Evolutionary conservation across 768 basidiomycete species (phyloP), one percentile per base, ranked within the genome.

Genomic region (Kwoniella sp.): DNA sequence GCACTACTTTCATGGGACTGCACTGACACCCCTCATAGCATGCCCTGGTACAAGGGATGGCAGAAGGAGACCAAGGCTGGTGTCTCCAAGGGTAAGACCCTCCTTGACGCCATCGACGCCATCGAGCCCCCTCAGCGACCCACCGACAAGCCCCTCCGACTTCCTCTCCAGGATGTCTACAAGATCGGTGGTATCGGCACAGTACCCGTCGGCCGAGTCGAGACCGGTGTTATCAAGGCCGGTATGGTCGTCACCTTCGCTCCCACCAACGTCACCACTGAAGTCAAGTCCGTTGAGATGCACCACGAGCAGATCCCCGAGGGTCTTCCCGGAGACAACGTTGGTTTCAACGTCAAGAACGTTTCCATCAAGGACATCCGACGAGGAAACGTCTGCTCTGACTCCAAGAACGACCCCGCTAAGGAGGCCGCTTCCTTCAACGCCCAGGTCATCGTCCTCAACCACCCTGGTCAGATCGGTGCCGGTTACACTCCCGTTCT

Each of bases 231-330:
- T 83, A 97, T 99, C 88, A 70, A 70, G 65, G 58, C 58, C 44
- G 58, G 58, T 60, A 60, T 60, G 58, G 58, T 60, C 25, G 96
- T 96, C 82, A 88, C 84, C 81, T 99, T 98, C 81, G 95, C 95
- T 72, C 95, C 95, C 67, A 82, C 92, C 68, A 93, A 92, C 84
- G 95, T 99, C 79, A 97, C 93, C 83, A 99, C 96, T 84, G 96
- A 99, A 92, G 96, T 99, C 86, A 98, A 98, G 89, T 98, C 96
- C 77, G 93, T 96, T 82, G 94, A 97, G 85, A 97, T 97, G 95
- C 77, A 78, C 78, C 77, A 78, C 77, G 76, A 78, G 68, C 92
- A 94, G 83, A 93, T 99, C 82, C 88, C 85, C 81, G 85, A 91
- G 83, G 96, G 95, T 84, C 71, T 84, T 68, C 96, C 96, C 65